Evolutionary conservation across 306 rosid genomes (phyloP), one percentile per base, ranked within the genome.

Genomic region (Trifolium repens): DNA sequence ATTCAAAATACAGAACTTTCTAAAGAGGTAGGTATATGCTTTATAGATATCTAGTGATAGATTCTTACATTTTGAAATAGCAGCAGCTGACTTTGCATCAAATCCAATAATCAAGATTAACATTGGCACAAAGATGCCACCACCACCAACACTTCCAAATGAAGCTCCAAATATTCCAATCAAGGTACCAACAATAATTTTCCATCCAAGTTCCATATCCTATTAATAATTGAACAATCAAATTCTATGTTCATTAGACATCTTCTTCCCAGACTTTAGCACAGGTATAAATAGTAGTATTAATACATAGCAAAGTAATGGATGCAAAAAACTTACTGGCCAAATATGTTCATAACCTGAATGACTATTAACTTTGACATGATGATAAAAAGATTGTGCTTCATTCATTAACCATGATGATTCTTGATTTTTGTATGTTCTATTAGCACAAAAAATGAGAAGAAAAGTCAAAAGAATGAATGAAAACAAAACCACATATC

Each of bases 61-160:
- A 61, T 43, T 69, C 90, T 82, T 86, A 91, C 96, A 93, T 85
- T 93, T 93, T 7, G 98, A 93, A 72, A 93, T 85, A 39, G 97
- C 93, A 35, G 96, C 83, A 7, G 97, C 79, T 8, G 98, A 89
- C 80, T 93, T 93, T 15, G 97, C 84, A 87, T 93, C 97, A 78
- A 91, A 93, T 37, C 98, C 98, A 72, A 93, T 71, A 67, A 93
- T 80, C 2, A 93, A 79, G 67, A 80, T 88, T 77, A 89, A 86
- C 98, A 88, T 91, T 26, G 98, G 98, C 49, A 93, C 96, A 79
- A 91, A 93, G 76, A 93, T 91, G 40, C 98, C 98, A 5, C 98
- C 98, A 24, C 98, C 98, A 66, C 98, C 98, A 0, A 93, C 96
- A 78, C 98, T 93, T 59, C 98, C 97, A 65, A 84, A 91, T 42